A percentile compares a stretch with the other conserved stretches of the same genome.
Evolutionary conservation across 2,329 filamentous ascomycete species (phyloP).

Genomic region (Fusarium sacchari): DNA sequence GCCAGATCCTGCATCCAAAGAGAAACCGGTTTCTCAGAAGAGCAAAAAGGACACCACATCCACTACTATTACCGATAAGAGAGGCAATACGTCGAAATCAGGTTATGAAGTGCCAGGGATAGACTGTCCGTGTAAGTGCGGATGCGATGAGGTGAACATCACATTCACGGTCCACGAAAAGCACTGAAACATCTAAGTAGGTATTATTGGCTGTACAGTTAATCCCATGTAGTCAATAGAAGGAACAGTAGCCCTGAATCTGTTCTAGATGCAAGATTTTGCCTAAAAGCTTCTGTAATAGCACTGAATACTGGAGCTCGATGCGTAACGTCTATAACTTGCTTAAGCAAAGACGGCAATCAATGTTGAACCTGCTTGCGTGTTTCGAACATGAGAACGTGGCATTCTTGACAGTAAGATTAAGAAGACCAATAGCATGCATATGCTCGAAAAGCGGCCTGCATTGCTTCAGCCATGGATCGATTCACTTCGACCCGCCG

Average conservation of each 20-base stretch:
- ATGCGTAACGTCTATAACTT: neutral
- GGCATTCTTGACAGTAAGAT: rapidly evolving
- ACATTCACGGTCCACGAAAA: neutral
- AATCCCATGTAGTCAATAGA: rapidly evolving
- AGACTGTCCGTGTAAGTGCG: neutral
- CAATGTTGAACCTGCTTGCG: no score
- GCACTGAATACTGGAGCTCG: neutral
- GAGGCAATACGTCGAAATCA: rapidly evolving
- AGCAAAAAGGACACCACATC: neutral
- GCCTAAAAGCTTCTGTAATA: rapidly evolving
- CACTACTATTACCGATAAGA: rapidly evolving
- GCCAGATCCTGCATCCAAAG: neutral
- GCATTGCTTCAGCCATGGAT: no score
- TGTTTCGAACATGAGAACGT: no score
- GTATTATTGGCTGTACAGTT: rapidly evolving
- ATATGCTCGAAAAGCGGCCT: neutral
- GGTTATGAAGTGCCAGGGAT: no score
- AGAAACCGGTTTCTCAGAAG: rapidly evolving
- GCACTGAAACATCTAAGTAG: neutral
- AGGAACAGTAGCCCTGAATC: rapidly evolving
- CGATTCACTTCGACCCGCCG: no score
- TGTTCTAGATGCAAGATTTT: rapidly evolving
- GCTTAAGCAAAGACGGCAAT: rapidly evolving
- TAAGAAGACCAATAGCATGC: neutral
- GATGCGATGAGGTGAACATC: neutral